phyloP scores from a whole-genome alignment of 2,329 filamentous ascomycete genomes.

The Aureobasidium vineae region DNA sequence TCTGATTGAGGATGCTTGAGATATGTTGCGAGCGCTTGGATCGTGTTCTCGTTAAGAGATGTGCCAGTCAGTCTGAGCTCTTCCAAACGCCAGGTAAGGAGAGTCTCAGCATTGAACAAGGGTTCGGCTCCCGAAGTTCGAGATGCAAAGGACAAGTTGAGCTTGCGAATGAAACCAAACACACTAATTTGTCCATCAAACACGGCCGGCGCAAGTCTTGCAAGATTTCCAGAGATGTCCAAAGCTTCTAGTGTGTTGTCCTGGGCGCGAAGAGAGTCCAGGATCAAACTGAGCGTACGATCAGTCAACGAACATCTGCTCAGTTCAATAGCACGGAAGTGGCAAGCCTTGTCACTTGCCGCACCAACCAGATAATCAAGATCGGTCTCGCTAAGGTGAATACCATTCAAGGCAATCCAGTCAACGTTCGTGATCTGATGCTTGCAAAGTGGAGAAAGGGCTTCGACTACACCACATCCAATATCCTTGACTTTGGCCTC shows the following conservation, averaged over 20 bases:
- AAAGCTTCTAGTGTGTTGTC: conserved; percentile 65
- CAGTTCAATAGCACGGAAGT: conserved; percentile 66
- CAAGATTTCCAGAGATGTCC: conserved; percentile 65
- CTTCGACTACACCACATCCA: conserved; percentile 68
- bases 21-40: conserved; percentile 64
- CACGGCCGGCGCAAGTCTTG: conserved; percentile 61
- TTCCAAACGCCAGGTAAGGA: conserved; percentile 66
- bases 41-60: conserved; percentile 59
- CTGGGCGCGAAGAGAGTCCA: conserved; percentile 64
- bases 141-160: conserved; percentile 65
- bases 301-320: conserved; percentile 62
- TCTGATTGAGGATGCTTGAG: conserved; percentile 55
- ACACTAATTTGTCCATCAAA: conserved; percentile 66
- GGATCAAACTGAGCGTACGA: conserved; percentile 58
- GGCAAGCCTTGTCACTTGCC: conserved; percentile 63
- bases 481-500: conserved; percentile 52
- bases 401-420: conserved; percentile 67
- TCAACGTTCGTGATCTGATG: conserved; percentile 67
- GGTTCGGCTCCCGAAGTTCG: conserved; percentile 62
- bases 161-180: conserved; percentile 63
- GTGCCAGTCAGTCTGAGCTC: conserved; percentile 65
- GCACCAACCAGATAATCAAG: conserved; percentile 66
- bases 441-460: conserved; percentile 65
- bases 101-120: conserved; percentile 63
- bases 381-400: conserved; percentile 68